Evolutionary conservation across 176 grass and related monocot species (phyloP), one percentile per base, ranked within the genome.

Genomic region (Oryza nivara): DNA sequence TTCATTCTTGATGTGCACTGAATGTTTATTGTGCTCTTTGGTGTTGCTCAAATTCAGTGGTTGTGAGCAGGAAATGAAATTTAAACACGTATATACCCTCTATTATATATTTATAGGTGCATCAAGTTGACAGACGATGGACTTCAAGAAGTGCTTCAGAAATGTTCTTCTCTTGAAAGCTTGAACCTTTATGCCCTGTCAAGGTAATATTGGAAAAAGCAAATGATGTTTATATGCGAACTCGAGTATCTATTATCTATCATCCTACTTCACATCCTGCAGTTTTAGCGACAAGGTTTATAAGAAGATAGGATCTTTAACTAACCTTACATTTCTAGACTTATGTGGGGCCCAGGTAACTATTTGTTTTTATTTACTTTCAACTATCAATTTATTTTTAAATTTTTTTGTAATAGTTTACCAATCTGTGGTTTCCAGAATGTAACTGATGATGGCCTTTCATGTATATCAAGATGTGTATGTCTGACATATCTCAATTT

Each of bases 161-260:
- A 93, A 90, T 98, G 92, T 82, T 92, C 83, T 86, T 82, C 56
- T 46, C 96, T 98, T 92, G 89, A 90, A 92, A 90, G 82, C 69
- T 90, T 98, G 83, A 98, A 98, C 67, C 85, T 98, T 68, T 98
- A 95, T 87, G 96, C 96, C 38, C 87, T 95, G 82, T 95, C 96
- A 16, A 95, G 91, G 96, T 93, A 92, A 81, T 71, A 54, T 44
- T 67, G 41, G 20, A 73, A 23, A 73, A 86, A 79, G 56, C 67
- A 58, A 44, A 34, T 86, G 10, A 2, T 66, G 49, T 45, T 6
- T 77, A 84, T 20, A 64, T 65, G 22, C 34, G 17, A 54, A 41
- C 40, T 70, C 38, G 9, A 76, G 52, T 43, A 41, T 78, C 82
- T 87, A 80, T 83, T 35, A 51, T 78, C 87, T 89, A 76, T 83